Evolutionary conservation across 345 rosid genomes (phyloP).

Genomic region (Mangifera indica): DNA sequence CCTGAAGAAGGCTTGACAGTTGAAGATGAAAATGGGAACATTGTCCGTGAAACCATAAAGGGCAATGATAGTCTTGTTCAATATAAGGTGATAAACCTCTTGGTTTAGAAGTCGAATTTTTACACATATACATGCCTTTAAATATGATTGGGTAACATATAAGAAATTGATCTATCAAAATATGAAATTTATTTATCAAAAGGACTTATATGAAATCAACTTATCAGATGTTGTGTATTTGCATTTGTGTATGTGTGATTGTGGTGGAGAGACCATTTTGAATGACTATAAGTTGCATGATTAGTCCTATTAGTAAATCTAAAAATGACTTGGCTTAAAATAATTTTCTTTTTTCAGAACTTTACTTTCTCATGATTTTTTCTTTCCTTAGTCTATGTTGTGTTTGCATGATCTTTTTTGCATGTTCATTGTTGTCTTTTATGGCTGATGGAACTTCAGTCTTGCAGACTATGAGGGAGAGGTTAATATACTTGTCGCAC

Average conservation of each 20-base stretch:
- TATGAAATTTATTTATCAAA: background rate
- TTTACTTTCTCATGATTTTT: background rate
- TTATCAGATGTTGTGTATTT: too few species aligned
- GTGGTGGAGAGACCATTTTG: background rate
- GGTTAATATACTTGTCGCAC: slow-evolving; percentile 86
- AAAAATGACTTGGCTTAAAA: background rate
- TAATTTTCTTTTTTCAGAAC: background rate
- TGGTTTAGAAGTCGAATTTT: background rate
- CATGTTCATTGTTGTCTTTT: background rate
- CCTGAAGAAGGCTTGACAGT: slow-evolving; percentile 98
- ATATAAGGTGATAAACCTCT: slow-evolving; percentile 61
- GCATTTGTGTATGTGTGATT: too few species aligned
- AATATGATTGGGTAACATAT: background rate
- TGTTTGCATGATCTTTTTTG: background rate
- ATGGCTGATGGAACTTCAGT: slow-evolving; percentile 18
- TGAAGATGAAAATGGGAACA: slow-evolving; percentile 99
- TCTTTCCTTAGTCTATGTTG: background rate
- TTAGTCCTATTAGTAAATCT: background rate
- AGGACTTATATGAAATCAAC: too few species aligned
- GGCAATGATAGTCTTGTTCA: slow-evolving; percentile 99
- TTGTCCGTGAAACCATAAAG: slow-evolving; percentile 97
- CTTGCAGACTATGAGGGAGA: slow-evolving; percentile 96
- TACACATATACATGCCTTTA: background rate
- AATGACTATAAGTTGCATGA: slow-evolving; percentile 8
- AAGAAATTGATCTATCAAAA: background rate